Base-by-base conservation (phyloP, 345 rosid genomes). In the Camelina neglecta region DNA sequence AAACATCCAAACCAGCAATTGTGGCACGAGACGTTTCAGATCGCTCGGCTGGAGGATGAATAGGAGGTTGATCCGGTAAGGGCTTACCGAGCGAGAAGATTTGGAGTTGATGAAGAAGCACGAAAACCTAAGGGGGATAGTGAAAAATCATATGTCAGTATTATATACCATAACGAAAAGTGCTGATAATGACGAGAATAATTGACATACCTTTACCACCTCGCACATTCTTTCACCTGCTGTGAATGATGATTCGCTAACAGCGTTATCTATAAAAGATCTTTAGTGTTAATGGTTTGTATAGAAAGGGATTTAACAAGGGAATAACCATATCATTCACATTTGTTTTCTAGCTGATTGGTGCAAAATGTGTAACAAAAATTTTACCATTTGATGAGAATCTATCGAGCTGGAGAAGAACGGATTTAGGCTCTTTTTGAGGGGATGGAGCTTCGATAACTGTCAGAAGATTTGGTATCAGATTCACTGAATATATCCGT, bases 401-500 rank as follows among this genome's bases (percentile, higher is more conserved):
- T 71, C 81, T 88, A 77, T 82, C 83, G 29, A 79, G 77, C 69
- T 85, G 89, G 44, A 93, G 83, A 80, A 93, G 88, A 51, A 91
- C 88, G 76, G 80, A 82, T 77, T 89, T 91, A 29, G 90, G 98
- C 69, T 93, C 99, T 76, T 87, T 93, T 55, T 62, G 78, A 29
- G 94, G 99, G 48, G 88, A 87, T 8, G 98, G 86, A 59, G 97
- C 93, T 85, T 96, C 99, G 56, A 96, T 86, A 53, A 85, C 99
- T 96, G 80, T 71, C 82, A 78, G 53, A 10, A 77, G 73, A 72
- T 23, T 64, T 16, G 26, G 78, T 23, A 62, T 59, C 20, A 69
- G 62, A 74, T 57, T 29, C 55, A 38, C 41, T 65, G 45, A 75
- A 67, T 13, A 48, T 18, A 44, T 49, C 57, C 55, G 45, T 64